Evolutionary conservation across 129 eudicot species (phyloP).

Genomic region (Saposhnikovia divaricata): DNA sequence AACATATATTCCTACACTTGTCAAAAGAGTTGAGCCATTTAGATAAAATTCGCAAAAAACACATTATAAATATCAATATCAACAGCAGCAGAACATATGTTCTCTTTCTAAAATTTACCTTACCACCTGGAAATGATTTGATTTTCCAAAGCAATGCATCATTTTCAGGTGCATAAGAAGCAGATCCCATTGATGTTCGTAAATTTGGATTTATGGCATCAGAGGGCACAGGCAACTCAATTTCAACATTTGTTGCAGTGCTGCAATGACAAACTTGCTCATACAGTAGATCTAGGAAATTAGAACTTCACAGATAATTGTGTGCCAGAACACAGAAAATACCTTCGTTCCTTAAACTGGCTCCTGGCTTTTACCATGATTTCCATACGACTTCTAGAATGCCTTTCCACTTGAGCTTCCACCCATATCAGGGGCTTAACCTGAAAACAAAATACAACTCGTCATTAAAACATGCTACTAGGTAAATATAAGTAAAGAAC

Average conservation of each 20-base stretch:
- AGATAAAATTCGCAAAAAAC: not conserved
- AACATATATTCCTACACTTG: constrained; percentile 83
- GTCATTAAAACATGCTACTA: not conserved
- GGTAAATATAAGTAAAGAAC: constrained; percentile 1
- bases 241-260: constrained; percentile 96
- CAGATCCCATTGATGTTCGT: constrained; percentile 96
- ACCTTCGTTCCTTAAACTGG: constrained; percentile 99
- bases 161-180: constrained; percentile 90
- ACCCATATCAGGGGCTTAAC: constrained; percentile 99
- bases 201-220: constrained; percentile 90
- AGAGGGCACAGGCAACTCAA: constrained; percentile 84
- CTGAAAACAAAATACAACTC: constrained; percentile 25
- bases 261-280: constrained; percentile 36
- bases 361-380: constrained; percentile 87
- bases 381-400: constrained; percentile 96
- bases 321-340: not conserved
- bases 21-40: not conserved
- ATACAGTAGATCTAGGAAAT: constrained; percentile 1
- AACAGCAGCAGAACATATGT: not conserved
- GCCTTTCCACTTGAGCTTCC: constrained; percentile 94
- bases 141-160: constrained; percentile 94
- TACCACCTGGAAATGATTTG: constrained; percentile 97
- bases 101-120: constrained; percentile 32
- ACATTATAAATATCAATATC: not conserved
- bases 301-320: not conserved